These are phyloP conservation scores for Pyrus bretschneideri DNA, from an alignment of 306 rosid genomes.

Conservation along the genomic window DNA sequence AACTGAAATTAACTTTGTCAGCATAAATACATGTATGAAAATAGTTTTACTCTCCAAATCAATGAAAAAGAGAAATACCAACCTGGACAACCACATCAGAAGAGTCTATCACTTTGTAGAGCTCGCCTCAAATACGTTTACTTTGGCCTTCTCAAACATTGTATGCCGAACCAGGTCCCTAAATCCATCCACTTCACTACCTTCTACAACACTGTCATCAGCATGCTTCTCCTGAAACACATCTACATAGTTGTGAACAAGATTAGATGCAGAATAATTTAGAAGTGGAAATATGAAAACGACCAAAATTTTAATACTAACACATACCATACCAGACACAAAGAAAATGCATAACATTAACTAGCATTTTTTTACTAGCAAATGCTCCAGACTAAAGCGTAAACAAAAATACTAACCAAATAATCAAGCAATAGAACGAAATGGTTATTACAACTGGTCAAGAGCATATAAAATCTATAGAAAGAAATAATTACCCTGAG, in stretches of 20 bases:
- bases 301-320: not conserved
- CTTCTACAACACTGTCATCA: conserved; percentile 39
- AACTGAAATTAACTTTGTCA: not conserved
- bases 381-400: not conserved
- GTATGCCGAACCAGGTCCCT: conserved; percentile 84
- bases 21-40: not conserved
- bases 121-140: conserved; percentile 97
- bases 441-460: not conserved
- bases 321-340: not conserved
- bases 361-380: not conserved
- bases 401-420: not conserved
- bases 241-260: conserved; percentile 32
- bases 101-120: conserved; percentile 94
- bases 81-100: conserved; percentile 99
- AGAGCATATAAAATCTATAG: not conserved
- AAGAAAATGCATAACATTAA: not conserved
- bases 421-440: not conserved
- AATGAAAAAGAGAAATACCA: not conserved
- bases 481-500: conserved; percentile 52
- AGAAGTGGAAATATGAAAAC: not conserved
- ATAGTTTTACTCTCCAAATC: not conserved
- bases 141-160: conserved; percentile 97
- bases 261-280: not conserved
- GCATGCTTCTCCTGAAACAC: conserved; percentile 58
- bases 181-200: conserved; percentile 61